Conservation (phyloP, 2,329 filamentous ascomycete species). For the Seiridium unicorne region DNA sequence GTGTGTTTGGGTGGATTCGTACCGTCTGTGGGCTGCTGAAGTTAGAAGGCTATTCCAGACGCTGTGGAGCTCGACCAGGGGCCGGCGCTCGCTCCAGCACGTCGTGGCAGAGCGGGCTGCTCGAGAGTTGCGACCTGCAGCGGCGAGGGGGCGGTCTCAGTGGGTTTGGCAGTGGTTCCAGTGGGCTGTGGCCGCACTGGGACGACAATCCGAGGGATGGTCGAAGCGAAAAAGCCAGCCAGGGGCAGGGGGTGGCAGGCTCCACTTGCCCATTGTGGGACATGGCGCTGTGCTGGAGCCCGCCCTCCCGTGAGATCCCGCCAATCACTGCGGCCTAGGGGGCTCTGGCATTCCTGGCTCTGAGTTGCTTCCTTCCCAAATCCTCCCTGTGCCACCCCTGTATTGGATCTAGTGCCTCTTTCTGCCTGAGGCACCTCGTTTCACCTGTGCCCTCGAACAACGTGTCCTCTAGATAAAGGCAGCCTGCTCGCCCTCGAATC, state of each 20-base stretch:
- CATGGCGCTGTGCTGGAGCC: background rate
- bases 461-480: conserved; percentile 21
- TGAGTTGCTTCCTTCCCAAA: background rate
- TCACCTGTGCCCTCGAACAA: conserved; percentile 13
- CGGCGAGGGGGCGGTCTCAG: too few species aligned
- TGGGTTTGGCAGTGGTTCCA: background rate
- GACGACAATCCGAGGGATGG: background rate
- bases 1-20: background rate
- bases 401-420: background rate
- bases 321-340: conserved; percentile 3
- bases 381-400: background rate
- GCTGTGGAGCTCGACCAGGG: background rate
- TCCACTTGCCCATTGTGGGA: conserved; percentile 1
- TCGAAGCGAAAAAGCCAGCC: background rate
- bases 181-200: background rate
- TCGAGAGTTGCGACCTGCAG: background rate
- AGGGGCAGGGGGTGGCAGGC: background rate
- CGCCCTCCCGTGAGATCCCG: conserved; percentile 10
- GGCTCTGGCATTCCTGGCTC: conserved; percentile 4
- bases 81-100: background rate
- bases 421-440: conserved; percentile 3
- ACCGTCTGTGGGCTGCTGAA: background rate
- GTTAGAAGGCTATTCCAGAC: background rate
- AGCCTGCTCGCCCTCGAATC: conserved; percentile 10
- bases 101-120: background rate